Percentiles rank a stretch among this genome's conserved stretches.
Evolutionary conservation across 2,329 filamentous ascomycete genomes (phyloP).

Genomic region (Fusarium bulbicola): DNA sequence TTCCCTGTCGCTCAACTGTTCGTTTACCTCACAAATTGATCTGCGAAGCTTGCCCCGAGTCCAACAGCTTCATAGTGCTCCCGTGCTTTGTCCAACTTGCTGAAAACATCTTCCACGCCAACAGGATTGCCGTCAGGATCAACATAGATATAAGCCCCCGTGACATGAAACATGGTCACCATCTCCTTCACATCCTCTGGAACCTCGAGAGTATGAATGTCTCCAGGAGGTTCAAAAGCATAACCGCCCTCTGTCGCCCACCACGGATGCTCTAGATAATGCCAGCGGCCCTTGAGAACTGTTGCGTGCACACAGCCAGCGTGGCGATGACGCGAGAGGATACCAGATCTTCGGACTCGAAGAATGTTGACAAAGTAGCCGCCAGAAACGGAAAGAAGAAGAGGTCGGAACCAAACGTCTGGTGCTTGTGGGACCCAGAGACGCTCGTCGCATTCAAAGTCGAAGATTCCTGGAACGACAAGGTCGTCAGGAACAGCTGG

Average conservation of each 20-base stretch:
- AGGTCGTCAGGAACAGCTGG: not conserved
- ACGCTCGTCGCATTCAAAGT: not conserved
- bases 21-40: not conserved
- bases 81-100: not conserved
- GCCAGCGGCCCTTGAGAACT: not conserved
- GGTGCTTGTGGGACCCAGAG: not conserved
- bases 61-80: not conserved
- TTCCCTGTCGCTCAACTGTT: not conserved
- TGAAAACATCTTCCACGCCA: not conserved
- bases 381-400: not conserved
- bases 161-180: not conserved
- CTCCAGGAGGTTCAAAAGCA: conserved; percentile 30
- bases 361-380: not conserved
- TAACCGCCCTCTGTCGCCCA: not conserved
- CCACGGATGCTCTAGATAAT: not conserved
- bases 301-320: conserved; percentile 29
- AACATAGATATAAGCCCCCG: not conserved
- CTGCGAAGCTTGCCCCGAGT: not conserved
- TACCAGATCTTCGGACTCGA: conserved; percentile 24
- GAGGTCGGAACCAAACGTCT: not conserved
- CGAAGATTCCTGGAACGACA: not conserved
- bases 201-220: conserved; percentile 44
- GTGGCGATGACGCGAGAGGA: conserved; percentile 47
- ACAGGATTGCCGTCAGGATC: not conserved
- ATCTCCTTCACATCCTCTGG: not conserved